Percentiles rank a stretch among this genome's conserved stretches.
Evolutionary conservation across 2,329 filamentous ascomycete genomes (phyloP).

Genomic region (Penicillium carneum): DNA sequence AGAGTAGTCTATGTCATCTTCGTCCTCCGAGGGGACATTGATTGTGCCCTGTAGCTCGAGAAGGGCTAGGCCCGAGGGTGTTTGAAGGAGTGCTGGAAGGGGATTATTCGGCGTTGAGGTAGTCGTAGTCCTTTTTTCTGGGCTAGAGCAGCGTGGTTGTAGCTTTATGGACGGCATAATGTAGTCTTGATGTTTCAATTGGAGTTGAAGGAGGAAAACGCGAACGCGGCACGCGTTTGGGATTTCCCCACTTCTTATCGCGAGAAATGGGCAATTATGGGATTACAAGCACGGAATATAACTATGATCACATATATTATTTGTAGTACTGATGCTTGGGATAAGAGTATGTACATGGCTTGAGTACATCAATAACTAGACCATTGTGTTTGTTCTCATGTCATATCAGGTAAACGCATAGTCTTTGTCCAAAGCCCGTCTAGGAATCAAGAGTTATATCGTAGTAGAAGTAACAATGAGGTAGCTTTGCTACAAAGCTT

Average conservation of each 20-base stretch:
- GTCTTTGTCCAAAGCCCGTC: neutral
- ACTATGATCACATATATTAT: neutral
- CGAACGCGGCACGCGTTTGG: constrained; percentile 32
- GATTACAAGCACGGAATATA: neutral
- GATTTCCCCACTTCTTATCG: constrained; percentile 22
- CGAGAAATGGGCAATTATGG: neutral
- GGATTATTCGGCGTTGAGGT: constrained; percentile 56
- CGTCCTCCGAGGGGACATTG: constrained; percentile 68
- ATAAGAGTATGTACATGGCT: neutral
- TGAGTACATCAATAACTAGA: neutral
- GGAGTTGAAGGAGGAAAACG: constrained; percentile 12
- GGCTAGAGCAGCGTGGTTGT: constrained; percentile 37
- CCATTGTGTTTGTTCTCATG: neutral
- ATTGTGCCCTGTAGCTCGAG: constrained; percentile 92
- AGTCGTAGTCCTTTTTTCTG: constrained; percentile 6
- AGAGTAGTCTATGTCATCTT: constrained; percentile 37
- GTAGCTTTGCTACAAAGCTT: neutral
- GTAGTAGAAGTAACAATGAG: neutral
- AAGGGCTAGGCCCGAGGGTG: constrained; percentile 85
- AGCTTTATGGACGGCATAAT: constrained; percentile 54
- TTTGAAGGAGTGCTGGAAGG: constrained; percentile 83
- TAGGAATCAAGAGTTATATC: neutral
- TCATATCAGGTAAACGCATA: neutral
- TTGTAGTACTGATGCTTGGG: neutral
- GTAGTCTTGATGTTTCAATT: neutral